These are phyloP conservation scores for Phanerodontia chrysosporium DNA, from an alignment of 768 basidiomycete genomes.

Conservation along the genomic window DNA sequence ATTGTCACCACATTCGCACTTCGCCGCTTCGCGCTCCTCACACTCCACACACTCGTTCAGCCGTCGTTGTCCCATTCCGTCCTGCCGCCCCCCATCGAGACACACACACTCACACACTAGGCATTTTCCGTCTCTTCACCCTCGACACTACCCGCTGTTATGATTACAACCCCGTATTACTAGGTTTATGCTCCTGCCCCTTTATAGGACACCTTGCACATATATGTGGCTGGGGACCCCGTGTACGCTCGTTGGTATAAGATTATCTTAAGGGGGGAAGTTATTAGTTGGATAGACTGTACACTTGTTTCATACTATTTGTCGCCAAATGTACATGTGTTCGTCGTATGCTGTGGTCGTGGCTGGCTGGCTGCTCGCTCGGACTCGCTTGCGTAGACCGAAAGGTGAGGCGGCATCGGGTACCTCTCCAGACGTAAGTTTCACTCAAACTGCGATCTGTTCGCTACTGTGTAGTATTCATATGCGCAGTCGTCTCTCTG, in stretches of 20 bases:
- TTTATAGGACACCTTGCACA: neutral
- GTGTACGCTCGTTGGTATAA: slow-evolving; percentile 2
- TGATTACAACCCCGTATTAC: neutral
- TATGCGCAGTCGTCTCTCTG: too few species aligned
- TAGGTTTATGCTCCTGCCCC: neutral
- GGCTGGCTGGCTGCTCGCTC: too few species aligned
- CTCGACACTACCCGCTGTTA: neutral
- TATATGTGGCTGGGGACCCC: neutral
- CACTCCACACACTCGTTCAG: too few species aligned
- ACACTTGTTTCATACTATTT: neutral
- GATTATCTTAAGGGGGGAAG: slow-evolving; percentile 1
- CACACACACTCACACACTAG: too few species aligned
- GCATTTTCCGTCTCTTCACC: neutral
- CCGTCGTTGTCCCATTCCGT: too few species aligned
- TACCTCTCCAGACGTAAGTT: too few species aligned
- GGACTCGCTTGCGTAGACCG: too few species aligned
- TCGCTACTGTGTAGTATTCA: too few species aligned
- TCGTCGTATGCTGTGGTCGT: too few species aligned
- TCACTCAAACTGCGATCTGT: too few species aligned
- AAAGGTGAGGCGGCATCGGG: too few species aligned
- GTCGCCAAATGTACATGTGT: slow-evolving; percentile 2
- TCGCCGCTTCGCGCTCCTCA: neutral
- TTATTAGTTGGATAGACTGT: slow-evolving; percentile 7
- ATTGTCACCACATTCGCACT: neutral
- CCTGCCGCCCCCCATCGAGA: too few species aligned